A percentile compares a stretch with the other conserved stretches of the same genome.
phyloP scores from a whole-genome alignment of 345 rosid species.

The Fremontodendron californicum region DNA sequence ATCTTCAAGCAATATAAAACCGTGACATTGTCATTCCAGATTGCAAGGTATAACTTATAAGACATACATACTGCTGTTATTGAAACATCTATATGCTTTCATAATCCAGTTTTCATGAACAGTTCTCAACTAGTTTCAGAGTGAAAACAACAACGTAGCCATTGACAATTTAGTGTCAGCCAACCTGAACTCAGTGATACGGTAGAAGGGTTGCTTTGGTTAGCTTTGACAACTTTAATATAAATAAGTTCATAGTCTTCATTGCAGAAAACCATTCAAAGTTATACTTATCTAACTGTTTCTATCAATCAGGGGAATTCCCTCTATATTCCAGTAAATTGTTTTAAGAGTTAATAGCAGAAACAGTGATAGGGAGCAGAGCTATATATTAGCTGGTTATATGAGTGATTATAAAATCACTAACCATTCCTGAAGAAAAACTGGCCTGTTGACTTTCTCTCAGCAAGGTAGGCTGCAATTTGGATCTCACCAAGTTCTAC shows the following conservation, averaged over 20 bases:
- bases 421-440: constrained; percentile 67
- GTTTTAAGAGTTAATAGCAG: background rate
- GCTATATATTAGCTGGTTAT: background rate
- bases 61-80: background rate
- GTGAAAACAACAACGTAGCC: background rate
- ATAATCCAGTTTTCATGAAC: background rate
- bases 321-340: background rate
- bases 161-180: background rate
- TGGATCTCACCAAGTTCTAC: constrained; percentile 70
- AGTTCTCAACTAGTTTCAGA: background rate
- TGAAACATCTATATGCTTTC: background rate
- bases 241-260: background rate
- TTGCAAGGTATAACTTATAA: background rate
- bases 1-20: background rate
- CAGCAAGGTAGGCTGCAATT: constrained; percentile 72
- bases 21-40: background rate
- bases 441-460: constrained; percentile 74
- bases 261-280: background rate
- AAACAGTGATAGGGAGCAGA: background rate
- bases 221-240: background rate
- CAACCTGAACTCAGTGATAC: background rate
- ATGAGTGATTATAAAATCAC: constrained; percentile 13
- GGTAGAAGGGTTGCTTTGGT: background rate
- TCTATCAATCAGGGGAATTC: background rate
- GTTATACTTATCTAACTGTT: background rate